Base-by-base conservation (phyloP, 140 eudicot species). In the Erigeron philadelphicus region DNA sequence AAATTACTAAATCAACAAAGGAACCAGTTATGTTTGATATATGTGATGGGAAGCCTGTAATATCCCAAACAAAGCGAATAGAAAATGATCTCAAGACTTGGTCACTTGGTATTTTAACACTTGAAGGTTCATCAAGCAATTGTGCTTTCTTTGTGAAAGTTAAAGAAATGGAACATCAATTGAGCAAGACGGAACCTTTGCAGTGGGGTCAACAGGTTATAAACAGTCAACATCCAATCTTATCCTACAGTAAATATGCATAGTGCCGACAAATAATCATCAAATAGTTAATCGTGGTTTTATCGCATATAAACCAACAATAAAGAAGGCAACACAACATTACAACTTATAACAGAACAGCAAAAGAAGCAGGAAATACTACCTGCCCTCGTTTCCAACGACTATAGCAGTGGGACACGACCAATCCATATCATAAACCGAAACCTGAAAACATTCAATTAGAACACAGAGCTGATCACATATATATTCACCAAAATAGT, bases 361-460 rank as follows among this genome's bases (percentile, higher is more conserved):
- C 48, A 60, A 55, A 58, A 12, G 50, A 11, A 16, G 15, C 47
- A 11, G 23, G 12, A 53, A 46, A 4, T 31, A 52, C 52, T 50
- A 71, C 96, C 84, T 86, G 72, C 75, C 79, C 84, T 93, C 98
- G 59, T 93, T 93, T 65, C 98, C 98, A 78, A 93, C 90, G 66
- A 89, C 96, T 48, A 93, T 89, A 9, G 98, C 98, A 77, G 95
- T 93, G 11, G 96, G 95, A 74, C 80, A 78, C 7, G 96, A 84
- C 98, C 98, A 93, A 80, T 93, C 96, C 89, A 93, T 85, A 57
- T 93, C 95, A 73, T 87, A 76, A 43, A 93, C 58, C 7, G 95
- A 89, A 68, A 93, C 95, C 98, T 88, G 72, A 56, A 80, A 63
- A 49, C 25, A 55, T n/a, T 65, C 56, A 40, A 70, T 41, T 10